Percentiles rank a stretch among this genome's conserved stretches.
Conservation (phyloP, 148 eudicot genomes). For the Tetragonia tetragonoides region DNA sequence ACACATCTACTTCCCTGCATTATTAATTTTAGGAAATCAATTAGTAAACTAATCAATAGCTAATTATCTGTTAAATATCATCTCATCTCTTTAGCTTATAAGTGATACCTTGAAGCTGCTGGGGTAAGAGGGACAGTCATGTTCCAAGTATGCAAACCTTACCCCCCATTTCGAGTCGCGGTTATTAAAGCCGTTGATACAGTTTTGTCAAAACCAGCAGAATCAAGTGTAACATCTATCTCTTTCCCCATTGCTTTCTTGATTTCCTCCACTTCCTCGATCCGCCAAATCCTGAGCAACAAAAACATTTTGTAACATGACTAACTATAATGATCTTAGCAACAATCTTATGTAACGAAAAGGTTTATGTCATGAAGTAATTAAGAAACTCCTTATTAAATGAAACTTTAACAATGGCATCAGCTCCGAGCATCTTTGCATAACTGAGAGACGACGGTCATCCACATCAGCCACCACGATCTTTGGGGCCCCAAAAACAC, state of each 20-base stretch:
- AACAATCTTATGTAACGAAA: too few relatives aligned
- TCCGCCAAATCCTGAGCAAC: conserved; percentile 39
- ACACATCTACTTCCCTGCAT: too few relatives aligned
- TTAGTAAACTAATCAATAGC: too few relatives aligned
- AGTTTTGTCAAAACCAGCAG: conserved; percentile 63
- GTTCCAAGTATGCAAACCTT: conserved; percentile 57
- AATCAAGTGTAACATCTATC: conserved; percentile 56
- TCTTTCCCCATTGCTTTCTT: conserved; percentile 37
- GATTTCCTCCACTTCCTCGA: conserved; percentile 44
- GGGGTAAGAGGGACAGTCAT: conserved; percentile 61
- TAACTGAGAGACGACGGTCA: conserved; percentile 44
- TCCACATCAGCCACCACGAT: conserved; percentile 56
- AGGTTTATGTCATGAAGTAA: too few relatives aligned
- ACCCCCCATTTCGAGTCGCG: conserved; percentile 62
- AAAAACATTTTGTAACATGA: background rate
- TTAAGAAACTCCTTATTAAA: conserved; percentile 34
- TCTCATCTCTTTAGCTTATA: too few relatives aligned
- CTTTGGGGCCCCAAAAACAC: conserved; percentile 62
- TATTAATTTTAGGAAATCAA: too few relatives aligned
- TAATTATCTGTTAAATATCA: too few relatives aligned
- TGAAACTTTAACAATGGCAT: conserved; percentile 47
- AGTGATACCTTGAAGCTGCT: conserved; percentile 53
- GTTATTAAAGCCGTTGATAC: conserved; percentile 49
- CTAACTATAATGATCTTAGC: too few relatives aligned
- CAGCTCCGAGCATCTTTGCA: conserved; percentile 59